phyloP scores from a whole-genome alignment of 441 rosid genomes.

The Pelargonium myrrhifolium region DNA sequence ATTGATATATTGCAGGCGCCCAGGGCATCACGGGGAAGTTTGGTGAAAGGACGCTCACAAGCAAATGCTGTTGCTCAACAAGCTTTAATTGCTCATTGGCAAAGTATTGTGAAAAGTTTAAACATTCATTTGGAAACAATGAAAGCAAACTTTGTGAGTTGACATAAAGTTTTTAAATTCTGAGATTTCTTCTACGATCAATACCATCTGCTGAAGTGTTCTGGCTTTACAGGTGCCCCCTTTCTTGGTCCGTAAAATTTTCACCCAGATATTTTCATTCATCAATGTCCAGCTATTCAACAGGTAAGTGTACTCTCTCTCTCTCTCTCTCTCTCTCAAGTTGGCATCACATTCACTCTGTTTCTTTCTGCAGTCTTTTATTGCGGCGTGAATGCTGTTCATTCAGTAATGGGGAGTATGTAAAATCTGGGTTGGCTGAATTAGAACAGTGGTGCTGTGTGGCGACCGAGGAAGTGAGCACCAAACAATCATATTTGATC shows the following conservation, averaged over 20 bases:
- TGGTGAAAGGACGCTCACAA: constrained; percentile 94
- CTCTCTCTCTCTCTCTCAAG: too few species aligned
- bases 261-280: constrained; percentile 86
- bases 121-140: constrained; percentile 78
- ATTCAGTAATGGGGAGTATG: constrained; percentile 60
- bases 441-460: constrained; percentile 91
- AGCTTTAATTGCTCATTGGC: constrained; percentile 97
- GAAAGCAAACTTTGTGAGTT: constrained; percentile 69
- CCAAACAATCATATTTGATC: constrained; percentile 11
- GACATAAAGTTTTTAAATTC: background rate
- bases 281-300: constrained; percentile 82
- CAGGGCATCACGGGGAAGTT: constrained; percentile 96
- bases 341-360: too few species aligned
- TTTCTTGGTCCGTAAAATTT: constrained; percentile 77
- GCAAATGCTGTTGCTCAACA: constrained; percentile 84
- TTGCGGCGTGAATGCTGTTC: constrained; percentile 3
- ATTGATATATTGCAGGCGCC: constrained; percentile 53
- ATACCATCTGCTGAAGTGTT: too few species aligned
- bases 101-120: constrained; percentile 94
- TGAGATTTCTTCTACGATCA: background rate
- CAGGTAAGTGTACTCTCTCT: constrained; percentile 31
- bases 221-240: constrained; percentile 59
- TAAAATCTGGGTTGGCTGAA: constrained; percentile 91
- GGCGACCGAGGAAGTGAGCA: constrained; percentile 94
- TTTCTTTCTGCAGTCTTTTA: background rate